phyloP scores from a whole-genome alignment of 176 grass and related monocot species.

The Rhynchospora pubera region DNA sequence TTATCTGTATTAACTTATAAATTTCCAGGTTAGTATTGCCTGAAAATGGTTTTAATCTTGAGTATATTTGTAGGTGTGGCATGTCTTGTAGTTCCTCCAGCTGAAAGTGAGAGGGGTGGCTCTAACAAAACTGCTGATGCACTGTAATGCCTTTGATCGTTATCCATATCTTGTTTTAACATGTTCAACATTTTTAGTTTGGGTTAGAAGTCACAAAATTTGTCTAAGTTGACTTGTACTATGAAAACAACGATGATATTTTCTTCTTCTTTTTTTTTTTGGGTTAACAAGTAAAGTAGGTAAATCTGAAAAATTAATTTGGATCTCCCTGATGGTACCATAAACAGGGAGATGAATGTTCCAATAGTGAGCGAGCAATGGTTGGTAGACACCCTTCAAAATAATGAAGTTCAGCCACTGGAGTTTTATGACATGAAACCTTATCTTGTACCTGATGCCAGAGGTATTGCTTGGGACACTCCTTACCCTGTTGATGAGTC shows the following conservation, averaged over 20 bases:
- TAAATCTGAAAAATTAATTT: not conserved
- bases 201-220: too few species aligned
- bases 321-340: not conserved
- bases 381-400: constrained; percentile 78
- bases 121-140: constrained; percentile 65
- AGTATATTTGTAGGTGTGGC: constrained; percentile 32
- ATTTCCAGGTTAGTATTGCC: not conserved
- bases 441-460: constrained; percentile 48
- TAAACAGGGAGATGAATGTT: constrained; percentile 56
- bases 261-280: not conserved
- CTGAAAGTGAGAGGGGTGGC: constrained; percentile 56
- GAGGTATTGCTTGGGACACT: constrained; percentile 49
- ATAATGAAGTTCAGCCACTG: constrained; percentile 46
- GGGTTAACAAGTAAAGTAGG: not conserved
- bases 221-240: not conserved
- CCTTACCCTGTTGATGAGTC: constrained; percentile 58
- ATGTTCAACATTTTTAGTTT: not conserved
- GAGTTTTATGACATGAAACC: constrained; percentile 72
- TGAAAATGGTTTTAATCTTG: not conserved
- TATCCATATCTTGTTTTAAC: not conserved
- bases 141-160: constrained; percentile 34
- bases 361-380: constrained; percentile 76
- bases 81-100: constrained; percentile 59
- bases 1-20: not conserved
- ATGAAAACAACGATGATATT: not conserved